Evolutionary conservation across 2,329 filamentous ascomycete genomes (phyloP), one percentile per base, ranked within the genome.

Genomic region (Colletotrichum lupini): DNA sequence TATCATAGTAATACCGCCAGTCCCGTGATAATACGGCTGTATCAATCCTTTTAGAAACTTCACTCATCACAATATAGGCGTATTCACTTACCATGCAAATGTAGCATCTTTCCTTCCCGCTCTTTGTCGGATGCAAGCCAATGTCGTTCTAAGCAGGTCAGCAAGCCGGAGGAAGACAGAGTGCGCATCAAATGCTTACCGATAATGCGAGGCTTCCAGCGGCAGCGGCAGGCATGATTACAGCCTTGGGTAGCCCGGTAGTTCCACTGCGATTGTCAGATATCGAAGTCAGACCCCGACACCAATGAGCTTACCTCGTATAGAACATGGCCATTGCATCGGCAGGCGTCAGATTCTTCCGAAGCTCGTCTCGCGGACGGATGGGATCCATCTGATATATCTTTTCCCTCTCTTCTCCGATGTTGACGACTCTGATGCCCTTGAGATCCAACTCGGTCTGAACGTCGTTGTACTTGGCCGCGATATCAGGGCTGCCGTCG

Each of bases 221-320:
- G 22, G 82, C 85, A 2, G 84, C 81, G 9, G 88, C 86, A 22
- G 89, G 89, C 76, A 93, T 91, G 0, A 87, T 80, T 76, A 91
- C 92, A 1, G 91, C 93, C 80, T 95, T 95, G 12, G 93, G 93
- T 75, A 94, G 81, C 2, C 93, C 93, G 0, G 93, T 95, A 0
- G 93, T 95, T 46, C 93, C 93, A 74, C 91, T 90, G 4, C 6
- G 12, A 16, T 2, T 37, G 19, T 73, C 4, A 73, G 70, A 56
- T 42, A 16, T 16, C 12, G 4, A 28, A 30, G 0, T 2, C 28
- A 3, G 28, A 2, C 0, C 3, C 3, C 2, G 6, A 5, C 0
- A 11, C 7, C 22, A 19, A 5, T 14, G 11, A 6, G 11, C 19
- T 61, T n/a, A 73, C 70, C 70, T 73, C 1, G 93, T 95, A 80